These are phyloP conservation scores for Megacollybia marginata DNA, from an alignment of 768 basidiomycete species.

Conservation along the genomic window DNA sequence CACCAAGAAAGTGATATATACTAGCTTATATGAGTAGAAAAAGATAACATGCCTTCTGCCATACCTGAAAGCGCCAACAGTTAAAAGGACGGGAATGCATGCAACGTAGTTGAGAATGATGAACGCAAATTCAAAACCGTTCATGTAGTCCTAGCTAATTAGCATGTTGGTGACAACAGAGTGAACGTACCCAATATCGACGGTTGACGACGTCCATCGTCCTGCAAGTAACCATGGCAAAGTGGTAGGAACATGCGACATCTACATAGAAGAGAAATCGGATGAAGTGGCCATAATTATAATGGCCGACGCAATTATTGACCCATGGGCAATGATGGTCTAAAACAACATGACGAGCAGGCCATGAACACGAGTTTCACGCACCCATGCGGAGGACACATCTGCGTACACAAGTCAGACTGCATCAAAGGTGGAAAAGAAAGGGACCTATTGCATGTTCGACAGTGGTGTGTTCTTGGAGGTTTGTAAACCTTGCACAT, in stretches of 20 bases:
- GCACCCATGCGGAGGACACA: constrained; percentile 88
- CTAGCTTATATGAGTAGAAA: constrained; percentile 27
- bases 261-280: constrained; percentile 93
- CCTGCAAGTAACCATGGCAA: constrained; percentile 71
- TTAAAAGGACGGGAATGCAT: constrained; percentile 78
- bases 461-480: constrained; percentile 89
- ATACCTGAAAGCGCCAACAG: constrained; percentile 89
- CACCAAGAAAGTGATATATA: constrained; percentile 77
- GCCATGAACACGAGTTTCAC: constrained; percentile 9
- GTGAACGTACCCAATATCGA: constrained; percentile 45
- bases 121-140: constrained; percentile 65
- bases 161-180: not conserved
- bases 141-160: constrained; percentile 54
- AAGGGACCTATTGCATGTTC: constrained; percentile 67
- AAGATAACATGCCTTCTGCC: not conserved
- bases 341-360: constrained; percentile 15
- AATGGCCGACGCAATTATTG: constrained; percentile 90
- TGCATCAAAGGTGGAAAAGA: too few species aligned
- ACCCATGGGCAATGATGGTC: constrained; percentile 94
- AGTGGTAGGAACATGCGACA: constrained; percentile 80
- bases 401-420: constrained; percentile 30
- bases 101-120: constrained; percentile 83
- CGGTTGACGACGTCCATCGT: constrained; percentile 39
- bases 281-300: constrained; percentile 83
- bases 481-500: constrained; percentile 83